phyloP scores from a whole-genome alignment of 306 rosid species.

The Casuarina cunninghamiana region DNA sequence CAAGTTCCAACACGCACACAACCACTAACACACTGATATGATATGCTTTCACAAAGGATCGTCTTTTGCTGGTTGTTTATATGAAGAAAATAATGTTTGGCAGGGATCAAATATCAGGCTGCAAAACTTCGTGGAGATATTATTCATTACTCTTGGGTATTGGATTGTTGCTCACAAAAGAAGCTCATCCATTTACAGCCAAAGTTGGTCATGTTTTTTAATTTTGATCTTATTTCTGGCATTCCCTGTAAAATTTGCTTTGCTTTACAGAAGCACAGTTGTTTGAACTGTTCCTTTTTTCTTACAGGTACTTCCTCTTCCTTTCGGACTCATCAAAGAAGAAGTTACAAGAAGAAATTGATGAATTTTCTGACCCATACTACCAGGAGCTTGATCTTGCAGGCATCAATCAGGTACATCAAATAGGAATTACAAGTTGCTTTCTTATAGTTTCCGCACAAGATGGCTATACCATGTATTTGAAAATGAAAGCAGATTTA shows the following conservation, averaged over 20 bases:
- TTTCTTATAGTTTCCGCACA: not conserved
- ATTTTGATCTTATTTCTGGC: slow-evolving; percentile 18
- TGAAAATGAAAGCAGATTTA: not conserved
- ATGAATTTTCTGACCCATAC: slow-evolving; percentile 80
- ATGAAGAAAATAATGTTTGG: slow-evolving; percentile 28
- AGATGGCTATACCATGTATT: not conserved
- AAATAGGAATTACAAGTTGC: not conserved
- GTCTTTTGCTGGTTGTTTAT: slow-evolving; percentile 22
- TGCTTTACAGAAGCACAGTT: slow-evolving; percentile 25
- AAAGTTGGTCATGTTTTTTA: slow-evolving; percentile 52
- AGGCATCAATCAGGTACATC: slow-evolving; percentile 70
- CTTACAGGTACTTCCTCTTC: slow-evolving; percentile 69
- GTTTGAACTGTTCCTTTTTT: slow-evolving; percentile 21
- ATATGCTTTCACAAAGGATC: not conserved
- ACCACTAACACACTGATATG: not conserved
- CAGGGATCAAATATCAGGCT: slow-evolving; percentile 87
- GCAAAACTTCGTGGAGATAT: slow-evolving; percentile 79
- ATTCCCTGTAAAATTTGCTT: slow-evolving; percentile 1
- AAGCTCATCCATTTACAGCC: slow-evolving; percentile 68
- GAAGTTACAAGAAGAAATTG: slow-evolving; percentile 81
- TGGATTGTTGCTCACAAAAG: slow-evolving; percentile 73
- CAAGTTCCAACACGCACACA: not conserved
- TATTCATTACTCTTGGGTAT: slow-evolving; percentile 74
- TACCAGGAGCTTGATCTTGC: slow-evolving; percentile 72
- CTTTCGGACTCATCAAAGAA: slow-evolving; percentile 70